These are phyloP conservation scores for sorghum (Sorghum bicolor) DNA, from an alignment of 176 grass and related monocot genomes.

Conservation along the genomic window DNA sequence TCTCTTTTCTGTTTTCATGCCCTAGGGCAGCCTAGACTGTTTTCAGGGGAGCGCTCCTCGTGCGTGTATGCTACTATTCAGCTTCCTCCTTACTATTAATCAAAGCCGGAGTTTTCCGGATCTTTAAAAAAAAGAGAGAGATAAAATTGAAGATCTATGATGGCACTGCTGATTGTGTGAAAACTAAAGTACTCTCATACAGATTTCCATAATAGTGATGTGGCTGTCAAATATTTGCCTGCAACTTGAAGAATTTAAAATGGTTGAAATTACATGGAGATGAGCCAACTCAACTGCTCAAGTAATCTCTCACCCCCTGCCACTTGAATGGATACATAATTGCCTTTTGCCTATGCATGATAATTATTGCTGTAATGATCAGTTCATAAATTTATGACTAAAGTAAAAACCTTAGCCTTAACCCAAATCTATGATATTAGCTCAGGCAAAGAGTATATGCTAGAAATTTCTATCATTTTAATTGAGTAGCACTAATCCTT, in stretches of 20 bases:
- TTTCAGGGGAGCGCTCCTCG: too few species aligned
- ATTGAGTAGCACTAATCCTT: too few species aligned
- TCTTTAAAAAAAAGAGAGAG: too few species aligned
- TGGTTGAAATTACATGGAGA: neutral
- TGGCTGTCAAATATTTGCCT: neutral
- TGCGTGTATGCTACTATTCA: too few species aligned
- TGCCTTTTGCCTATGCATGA: neutral
- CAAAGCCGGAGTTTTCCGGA: too few species aligned
- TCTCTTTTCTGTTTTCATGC: too few species aligned
- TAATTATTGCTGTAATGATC: neutral
- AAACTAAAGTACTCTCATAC: neutral
- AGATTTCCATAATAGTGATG: neutral
- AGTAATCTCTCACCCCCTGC: neutral
- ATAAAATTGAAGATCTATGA: neutral
- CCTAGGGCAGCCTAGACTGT: too few species aligned
- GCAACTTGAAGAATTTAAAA: neutral
- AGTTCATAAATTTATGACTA: neutral
- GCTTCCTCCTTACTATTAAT: too few species aligned
- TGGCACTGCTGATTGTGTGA: neutral
- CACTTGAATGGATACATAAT: conserved; percentile 7
- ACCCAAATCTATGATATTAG: neutral
- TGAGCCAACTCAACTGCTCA: neutral
- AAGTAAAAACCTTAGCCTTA: neutral
- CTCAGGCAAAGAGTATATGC: neutral
- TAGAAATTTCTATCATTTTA: too few species aligned